Evolutionary conservation across 768 basidiomycete genomes (phyloP), one percentile per base, ranked within the genome.

Genomic region (Tylopilus plumbeoviolaceoides): DNA sequence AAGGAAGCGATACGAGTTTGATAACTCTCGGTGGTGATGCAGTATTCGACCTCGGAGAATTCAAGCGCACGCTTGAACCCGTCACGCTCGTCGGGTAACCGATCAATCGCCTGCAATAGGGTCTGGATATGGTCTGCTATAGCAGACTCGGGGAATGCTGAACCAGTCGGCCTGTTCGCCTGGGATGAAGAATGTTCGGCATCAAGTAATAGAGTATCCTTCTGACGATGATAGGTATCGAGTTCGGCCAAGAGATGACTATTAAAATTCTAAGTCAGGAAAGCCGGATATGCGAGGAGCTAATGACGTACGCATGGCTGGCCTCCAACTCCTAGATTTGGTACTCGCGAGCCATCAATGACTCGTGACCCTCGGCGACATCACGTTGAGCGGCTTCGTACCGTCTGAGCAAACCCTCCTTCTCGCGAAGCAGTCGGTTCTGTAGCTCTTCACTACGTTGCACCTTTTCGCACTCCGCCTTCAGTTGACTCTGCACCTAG

Each of bases 61-160:
- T 86, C 76, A 15, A 91, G 67, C 49, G 85, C 78, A 7, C 83
- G 77, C 47, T 77, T 77, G 25, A 89, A 74, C 44, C 68, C 72
- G 56, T 90, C 84, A 6, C 88, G 77, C 59, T 91, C 87, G 5
- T 67, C 65, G 5, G 89, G 82, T 43, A 90, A 72, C 31, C 88
- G 80, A n/a, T 82, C 79, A 39, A 88, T 72, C 2, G 87, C 82
- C 25, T 67, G 67, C 47, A 90, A 72, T 21, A 90, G 73, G 38
- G 77, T 79, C 55, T 80, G 80, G 33, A 86, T 73, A 42, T 78
- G 70, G 18, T 60, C 64, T 17, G 78, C 70, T 15, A 71, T 47
- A 1, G 60, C 59, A 27, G 66, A 58, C 15, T 69, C 59, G 41
- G 11, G 56, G 39, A 59, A 59, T 20, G n/a, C n/a, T n/a, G n/a